Conservation (phyloP, 148 eudicot genomes). For the Hydrangea macrophylla region DNA sequence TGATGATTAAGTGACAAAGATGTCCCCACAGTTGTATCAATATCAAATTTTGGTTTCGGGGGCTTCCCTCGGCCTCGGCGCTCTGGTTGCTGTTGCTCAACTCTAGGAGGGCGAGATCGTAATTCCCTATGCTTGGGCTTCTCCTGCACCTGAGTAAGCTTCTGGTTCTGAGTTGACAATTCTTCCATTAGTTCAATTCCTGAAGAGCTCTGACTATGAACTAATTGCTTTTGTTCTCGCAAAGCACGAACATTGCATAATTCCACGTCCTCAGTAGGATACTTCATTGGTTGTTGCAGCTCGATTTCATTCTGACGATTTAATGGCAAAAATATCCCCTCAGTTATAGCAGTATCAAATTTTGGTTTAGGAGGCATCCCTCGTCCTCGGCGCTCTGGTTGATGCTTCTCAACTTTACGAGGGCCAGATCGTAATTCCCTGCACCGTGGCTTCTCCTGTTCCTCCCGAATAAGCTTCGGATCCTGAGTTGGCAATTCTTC, state of each 20-base stretch:
- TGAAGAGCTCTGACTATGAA: not conserved
- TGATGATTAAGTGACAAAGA: no score
- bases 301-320: not conserved
- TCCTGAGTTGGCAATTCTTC: not conserved
- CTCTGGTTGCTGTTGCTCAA: not conserved
- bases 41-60: not conserved
- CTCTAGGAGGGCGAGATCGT: not conserved
- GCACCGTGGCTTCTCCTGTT: not conserved
- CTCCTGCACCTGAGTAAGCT: not conserved
- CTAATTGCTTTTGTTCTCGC: no score
- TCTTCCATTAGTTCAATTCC: no score
- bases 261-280: no score
- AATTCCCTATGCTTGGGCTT: not conserved
- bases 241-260: no score
- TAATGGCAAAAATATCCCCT: not conserved
- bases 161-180: not conserved
- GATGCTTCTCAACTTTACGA: not conserved
- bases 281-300: not conserved
- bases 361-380: not conserved
- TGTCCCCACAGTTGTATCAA: no score
- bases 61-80: constrained; percentile 1
- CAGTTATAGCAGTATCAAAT: not conserved
- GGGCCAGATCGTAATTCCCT: not conserved
- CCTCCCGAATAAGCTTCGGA: no score
- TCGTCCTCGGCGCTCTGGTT: not conserved